Conservation (phyloP, 495 filamentous ascomycete species). For the Penicillium arizonense region DNA sequence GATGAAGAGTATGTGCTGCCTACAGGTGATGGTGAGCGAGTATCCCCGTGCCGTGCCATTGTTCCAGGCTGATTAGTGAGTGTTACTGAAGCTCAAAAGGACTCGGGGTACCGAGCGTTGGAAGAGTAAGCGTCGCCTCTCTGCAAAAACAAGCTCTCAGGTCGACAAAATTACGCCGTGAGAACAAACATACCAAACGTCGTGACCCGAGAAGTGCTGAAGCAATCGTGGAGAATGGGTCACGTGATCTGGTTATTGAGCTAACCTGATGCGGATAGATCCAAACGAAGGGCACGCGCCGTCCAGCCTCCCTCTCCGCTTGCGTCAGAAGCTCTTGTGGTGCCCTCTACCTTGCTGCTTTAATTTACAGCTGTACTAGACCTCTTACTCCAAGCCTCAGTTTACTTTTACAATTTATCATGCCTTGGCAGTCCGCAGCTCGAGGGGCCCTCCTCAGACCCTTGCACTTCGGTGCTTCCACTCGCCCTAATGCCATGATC, state of each 20-base stretch:
- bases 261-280: constrained; percentile 25
- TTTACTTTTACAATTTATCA: constrained; percentile 8
- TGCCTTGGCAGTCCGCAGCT: constrained; percentile 32
- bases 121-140: background rate
- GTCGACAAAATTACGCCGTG: background rate
- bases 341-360: constrained; percentile 1
- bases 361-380: constrained; percentile 4
- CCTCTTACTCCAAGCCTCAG: background rate
- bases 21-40: constrained; percentile 95
- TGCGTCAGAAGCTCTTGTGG: constrained; percentile 27
- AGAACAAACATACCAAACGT: constrained; percentile 3
- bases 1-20: constrained; percentile 79
- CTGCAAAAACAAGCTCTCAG: background rate
- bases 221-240: background rate
- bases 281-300: constrained; percentile 32
- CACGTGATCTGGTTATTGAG: constrained; percentile 11
- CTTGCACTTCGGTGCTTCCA: constrained; percentile 24
- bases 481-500: constrained; percentile 27
- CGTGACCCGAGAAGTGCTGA: no score
- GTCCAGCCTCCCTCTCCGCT: constrained; percentile 20
- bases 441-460: constrained; percentile 30
- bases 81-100: constrained; percentile 55
- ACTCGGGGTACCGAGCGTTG: constrained; percentile 22
- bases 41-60: constrained; percentile 89
- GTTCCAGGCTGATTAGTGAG: constrained; percentile 64